Evolutionary conservation across 495 filamentous ascomycete species (phyloP).

Genomic region (Aspergillus incahuasiensis): DNA sequence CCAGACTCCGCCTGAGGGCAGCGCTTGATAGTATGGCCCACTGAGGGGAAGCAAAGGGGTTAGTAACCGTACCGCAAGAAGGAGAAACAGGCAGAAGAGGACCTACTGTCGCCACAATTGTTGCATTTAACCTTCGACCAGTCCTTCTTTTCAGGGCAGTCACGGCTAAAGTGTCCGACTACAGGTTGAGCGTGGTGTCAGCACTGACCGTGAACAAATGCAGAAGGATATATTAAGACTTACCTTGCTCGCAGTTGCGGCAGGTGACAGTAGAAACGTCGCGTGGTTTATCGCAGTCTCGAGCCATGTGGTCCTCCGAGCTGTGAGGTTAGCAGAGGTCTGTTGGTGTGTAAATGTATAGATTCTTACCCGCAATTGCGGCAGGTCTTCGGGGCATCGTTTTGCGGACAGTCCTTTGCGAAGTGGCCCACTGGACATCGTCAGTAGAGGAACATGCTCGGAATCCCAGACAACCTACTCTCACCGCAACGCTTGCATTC

Average conservation of each 20-base stretch:
- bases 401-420: slow-evolving; percentile 72
- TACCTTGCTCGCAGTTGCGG: slow-evolving; percentile 64
- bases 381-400: slow-evolving; percentile 47
- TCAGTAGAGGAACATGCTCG: background rate
- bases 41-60: slow-evolving; percentile 23
- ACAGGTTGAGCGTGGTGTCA: background rate
- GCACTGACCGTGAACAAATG: too few species aligned
- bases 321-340: too few species aligned
- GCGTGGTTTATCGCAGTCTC: slow-evolving; percentile 52
- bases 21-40: slow-evolving; percentile 62
- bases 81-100: background rate
- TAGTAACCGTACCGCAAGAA: background rate
- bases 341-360: too few species aligned
- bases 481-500: slow-evolving; percentile 78
- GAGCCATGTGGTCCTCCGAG: slow-evolving; percentile 47
- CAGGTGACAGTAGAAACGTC: slow-evolving; percentile 51
- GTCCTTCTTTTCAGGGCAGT: slow-evolving; percentile 74
- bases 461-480: slow-evolving; percentile 40
- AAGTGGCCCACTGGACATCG: slow-evolving; percentile 66
- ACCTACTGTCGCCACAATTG: slow-evolving; percentile 66
- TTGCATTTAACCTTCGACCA: slow-evolving; percentile 71
- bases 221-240: slow-evolving; percentile 9
- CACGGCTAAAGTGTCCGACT: slow-evolving; percentile 64
- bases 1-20: slow-evolving; percentile 38
- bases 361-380: slow-evolving; percentile 54